Evolutionary conservation across 768 basidiomycete species (phyloP).

Genomic region (Boletus eberwhitei): DNA sequence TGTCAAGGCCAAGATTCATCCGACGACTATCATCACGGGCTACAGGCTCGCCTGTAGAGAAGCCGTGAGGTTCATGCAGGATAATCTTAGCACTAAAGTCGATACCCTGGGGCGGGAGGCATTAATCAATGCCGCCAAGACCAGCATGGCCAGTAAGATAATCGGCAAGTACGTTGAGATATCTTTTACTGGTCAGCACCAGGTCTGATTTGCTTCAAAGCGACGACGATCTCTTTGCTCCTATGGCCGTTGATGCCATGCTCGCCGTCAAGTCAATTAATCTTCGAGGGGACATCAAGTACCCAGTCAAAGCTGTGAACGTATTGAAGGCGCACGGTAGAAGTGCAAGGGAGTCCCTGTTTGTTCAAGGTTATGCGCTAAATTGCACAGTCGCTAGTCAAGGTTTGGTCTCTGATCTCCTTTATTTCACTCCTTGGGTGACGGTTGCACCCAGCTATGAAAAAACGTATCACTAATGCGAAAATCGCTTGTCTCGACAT

Average conservation of each 20-base stretch:
- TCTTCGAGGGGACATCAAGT: constrained; percentile 91
- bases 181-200: neutral
- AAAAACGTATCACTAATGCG: constrained; percentile 85
- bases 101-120: constrained; percentile 90
- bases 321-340: constrained; percentile 96
- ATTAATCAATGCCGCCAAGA: constrained; percentile 94
- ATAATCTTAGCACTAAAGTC: constrained; percentile 93
- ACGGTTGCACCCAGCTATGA: constrained; percentile 72
- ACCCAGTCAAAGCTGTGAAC: constrained; percentile 99
- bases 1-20: constrained; percentile 97
- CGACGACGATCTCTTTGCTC: constrained; percentile 96
- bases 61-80: constrained; percentile 97
- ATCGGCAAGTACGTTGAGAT: constrained; percentile 80
- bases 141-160: constrained; percentile 98
- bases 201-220: constrained; percentile 39
- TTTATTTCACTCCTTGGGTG: neutral
- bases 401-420: constrained; percentile 51
- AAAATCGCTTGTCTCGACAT: constrained; percentile 99
- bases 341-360: constrained; percentile 92
- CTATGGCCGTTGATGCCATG: constrained; percentile 99
- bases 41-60: constrained; percentile 96
- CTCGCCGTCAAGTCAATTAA: constrained; percentile 94
- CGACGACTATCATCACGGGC: constrained; percentile 98
- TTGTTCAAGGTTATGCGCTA: constrained; percentile 93
- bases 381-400: constrained; percentile 99